A percentile compares a stretch with the other conserved stretches of the same genome.
Conservation (phyloP, 1,284 basidiomycete species). For the Volvariella surrecta region DNA sequence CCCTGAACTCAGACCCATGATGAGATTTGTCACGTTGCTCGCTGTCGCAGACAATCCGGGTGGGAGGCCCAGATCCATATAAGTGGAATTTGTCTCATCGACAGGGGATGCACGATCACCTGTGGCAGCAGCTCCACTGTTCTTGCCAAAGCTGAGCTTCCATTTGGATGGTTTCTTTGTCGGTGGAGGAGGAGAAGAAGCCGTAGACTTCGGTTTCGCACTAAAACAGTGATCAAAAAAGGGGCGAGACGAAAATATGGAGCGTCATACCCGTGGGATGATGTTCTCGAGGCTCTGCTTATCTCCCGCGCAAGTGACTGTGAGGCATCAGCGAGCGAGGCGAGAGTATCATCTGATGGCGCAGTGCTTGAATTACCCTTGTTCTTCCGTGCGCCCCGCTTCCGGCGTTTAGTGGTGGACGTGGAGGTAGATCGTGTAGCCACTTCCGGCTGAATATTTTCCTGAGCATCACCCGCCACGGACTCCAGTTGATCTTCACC, state of each 20-base stretch:
- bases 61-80: slow-evolving; percentile 12
- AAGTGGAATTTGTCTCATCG: slow-evolving; percentile 28
- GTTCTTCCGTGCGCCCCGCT: slow-evolving; percentile 70
- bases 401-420: slow-evolving; percentile 68
- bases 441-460: slow-evolving; percentile 15
- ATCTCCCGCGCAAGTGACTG: slow-evolving; percentile 81
- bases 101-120: slow-evolving; percentile 28
- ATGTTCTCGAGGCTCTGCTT: slow-evolving; percentile 44
- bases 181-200: slow-evolving; percentile 21
- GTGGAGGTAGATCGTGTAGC: slow-evolving; percentile 41
- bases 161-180: slow-evolving; percentile 74
- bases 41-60: slow-evolving; percentile 48
- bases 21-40: slow-evolving; percentile 58
- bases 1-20: slow-evolving; percentile 57
- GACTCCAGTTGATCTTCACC: slow-evolving; percentile 32
- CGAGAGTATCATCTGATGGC: slow-evolving; percentile 46
- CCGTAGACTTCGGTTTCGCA: slow-evolving; percentile 8
- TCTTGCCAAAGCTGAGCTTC: slow-evolving; percentile 70
- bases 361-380: slow-evolving; percentile 32
- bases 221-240: slow-evolving; percentile 12
- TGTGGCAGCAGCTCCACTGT: slow-evolving; percentile 26
- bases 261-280: slow-evolving; percentile 23
- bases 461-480: slow-evolving; percentile 13
- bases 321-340: slow-evolving; percentile 70
- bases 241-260: slow-evolving; percentile 13